Evolutionary conservation across 306 rosid genomes (phyloP).

Genomic region (Pterocarpus macrocarpus): DNA sequence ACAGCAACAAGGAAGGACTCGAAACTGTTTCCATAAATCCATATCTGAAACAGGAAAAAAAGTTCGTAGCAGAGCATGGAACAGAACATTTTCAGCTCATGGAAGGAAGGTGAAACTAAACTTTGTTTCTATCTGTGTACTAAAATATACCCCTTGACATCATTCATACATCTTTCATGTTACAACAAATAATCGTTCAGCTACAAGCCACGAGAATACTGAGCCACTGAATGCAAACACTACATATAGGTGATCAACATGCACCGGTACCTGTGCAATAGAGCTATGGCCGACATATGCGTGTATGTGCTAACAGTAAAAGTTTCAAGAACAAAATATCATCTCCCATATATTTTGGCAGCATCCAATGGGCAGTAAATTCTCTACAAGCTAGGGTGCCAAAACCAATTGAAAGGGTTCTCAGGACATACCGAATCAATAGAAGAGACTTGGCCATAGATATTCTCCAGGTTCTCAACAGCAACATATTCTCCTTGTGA

Average conservation of each 20-base stretch:
- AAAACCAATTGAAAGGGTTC: slow-evolving; percentile 35
- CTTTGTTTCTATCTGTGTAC: background rate
- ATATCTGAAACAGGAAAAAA: slow-evolving; percentile 66
- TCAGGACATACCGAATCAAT: slow-evolving; percentile 76
- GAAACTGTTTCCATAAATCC: slow-evolving; percentile 96
- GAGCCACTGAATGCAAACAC: slow-evolving; percentile 24
- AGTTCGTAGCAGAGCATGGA: slow-evolving; percentile 25
- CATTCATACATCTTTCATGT: background rate
- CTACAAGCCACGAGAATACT: slow-evolving; percentile 12
- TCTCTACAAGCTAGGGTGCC: slow-evolving; percentile 14
- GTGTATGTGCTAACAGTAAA: slow-evolving; percentile 19
- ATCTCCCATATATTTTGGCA: slow-evolving; percentile 32
- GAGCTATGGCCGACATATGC: slow-evolving; percentile 16
- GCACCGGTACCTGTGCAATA: background rate
- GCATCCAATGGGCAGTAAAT: slow-evolving; percentile 11
- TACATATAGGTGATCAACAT: slow-evolving; percentile 30
- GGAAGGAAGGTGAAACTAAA: slow-evolving; percentile 36
- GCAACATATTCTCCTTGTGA: slow-evolving; percentile 99
- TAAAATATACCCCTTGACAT: slow-evolving; percentile 38
- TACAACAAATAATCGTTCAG: slow-evolving; percentile 14
- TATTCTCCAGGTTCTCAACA: slow-evolving; percentile 94
- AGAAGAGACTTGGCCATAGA: slow-evolving; percentile 71
- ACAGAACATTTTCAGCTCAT: slow-evolving; percentile 29
- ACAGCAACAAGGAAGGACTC: slow-evolving; percentile 94
- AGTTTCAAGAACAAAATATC: background rate